These are phyloP conservation scores for Phialocephala subalpina DNA, from an alignment of 2,329 filamentous ascomycete genomes.

Conservation along the genomic window DNA sequence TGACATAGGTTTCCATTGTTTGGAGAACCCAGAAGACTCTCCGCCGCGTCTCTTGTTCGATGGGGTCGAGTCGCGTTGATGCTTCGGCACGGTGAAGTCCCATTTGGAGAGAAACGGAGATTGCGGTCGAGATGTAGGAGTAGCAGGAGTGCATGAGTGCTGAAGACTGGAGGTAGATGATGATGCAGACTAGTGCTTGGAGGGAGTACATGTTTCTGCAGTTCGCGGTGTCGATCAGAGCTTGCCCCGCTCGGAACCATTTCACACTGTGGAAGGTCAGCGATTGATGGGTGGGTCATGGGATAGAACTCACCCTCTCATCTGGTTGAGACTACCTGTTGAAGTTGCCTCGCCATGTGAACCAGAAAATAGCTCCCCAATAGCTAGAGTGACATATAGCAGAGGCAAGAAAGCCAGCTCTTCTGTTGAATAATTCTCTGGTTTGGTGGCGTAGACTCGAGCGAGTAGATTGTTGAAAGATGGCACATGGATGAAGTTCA, in stretches of 20 bases:
- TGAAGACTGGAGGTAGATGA: conserved; percentile 79
- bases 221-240: conserved; percentile 67
- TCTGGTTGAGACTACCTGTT: conserved; percentile 14
- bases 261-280: conserved; percentile 59
- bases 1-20: conserved; percentile 73
- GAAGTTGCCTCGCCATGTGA: neutral
- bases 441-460: conserved; percentile 73
- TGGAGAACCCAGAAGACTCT: conserved; percentile 73
- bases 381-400: conserved; percentile 71
- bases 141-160: conserved; percentile 80
- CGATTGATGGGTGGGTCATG: conserved; percentile 42
- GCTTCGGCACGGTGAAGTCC: conserved; percentile 75
- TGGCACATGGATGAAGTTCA: conserved; percentile 79
- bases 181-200: conserved; percentile 79
- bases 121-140: conserved; percentile 76
- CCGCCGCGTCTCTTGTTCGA: conserved; percentile 67
- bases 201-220: conserved; percentile 76
- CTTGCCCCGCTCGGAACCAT: conserved; percentile 73
- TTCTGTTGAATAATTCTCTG: conserved; percentile 65
- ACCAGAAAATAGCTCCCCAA: conserved; percentile 71
- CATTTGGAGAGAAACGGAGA: conserved; percentile 75
- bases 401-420: conserved; percentile 73
- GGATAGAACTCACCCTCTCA: conserved; percentile 57
- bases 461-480: conserved; percentile 79
- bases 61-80: conserved; percentile 60